Evolutionary conservation across 1,139 yeast genomes (phyloP), one percentile per base, ranked within the genome.

Genomic region (Nadsonia commutata): DNA sequence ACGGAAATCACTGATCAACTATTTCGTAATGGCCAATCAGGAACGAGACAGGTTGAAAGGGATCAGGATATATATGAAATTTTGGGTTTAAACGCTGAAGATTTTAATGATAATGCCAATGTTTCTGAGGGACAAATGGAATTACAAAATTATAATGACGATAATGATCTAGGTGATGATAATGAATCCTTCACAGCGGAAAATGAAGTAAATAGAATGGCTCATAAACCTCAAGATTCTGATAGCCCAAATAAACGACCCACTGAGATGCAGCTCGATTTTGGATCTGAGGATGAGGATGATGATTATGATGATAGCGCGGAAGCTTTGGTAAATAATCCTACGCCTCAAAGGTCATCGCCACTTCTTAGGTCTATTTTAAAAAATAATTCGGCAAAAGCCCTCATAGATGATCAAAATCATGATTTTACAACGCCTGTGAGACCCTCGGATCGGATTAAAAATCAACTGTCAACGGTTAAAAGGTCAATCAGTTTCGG

Each of bases 61-160:
- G 37, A 39, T 7, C 43, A 41, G 31, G 36, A 40, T 37, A 11
- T n/a, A 9, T 37, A n/a, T 11, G 21, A 19, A 4, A 13, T 19
- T 4, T 37, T 21, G 17, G 23, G 17, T 18, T 16, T n/a, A 6
- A 22, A 8, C 8, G 18, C 23, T n/a, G 38, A 37, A 41, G 37
- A 37, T 33, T 3, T 11, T 5, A 19, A 18, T 1, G 21, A 36
- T 7, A 39, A 39, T 17, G 40, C 43, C 2, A 18, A 18, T 1
- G 22, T 36, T 1, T 36, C 36, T 2, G 13, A 39, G 9, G 38
- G 21, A 11, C 43, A 41, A 38, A 33, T 37, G 18, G 31, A 17
- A 2, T 23, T 40, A 16, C 44, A 37, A n/a, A 40, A 42, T 18
- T 27, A 42, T 7, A 20, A 38, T 9, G 33, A 40, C n/a, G 38